phyloP scores from a whole-genome alignment of 129 eudicot species.

The Escallonia rubra region DNA sequence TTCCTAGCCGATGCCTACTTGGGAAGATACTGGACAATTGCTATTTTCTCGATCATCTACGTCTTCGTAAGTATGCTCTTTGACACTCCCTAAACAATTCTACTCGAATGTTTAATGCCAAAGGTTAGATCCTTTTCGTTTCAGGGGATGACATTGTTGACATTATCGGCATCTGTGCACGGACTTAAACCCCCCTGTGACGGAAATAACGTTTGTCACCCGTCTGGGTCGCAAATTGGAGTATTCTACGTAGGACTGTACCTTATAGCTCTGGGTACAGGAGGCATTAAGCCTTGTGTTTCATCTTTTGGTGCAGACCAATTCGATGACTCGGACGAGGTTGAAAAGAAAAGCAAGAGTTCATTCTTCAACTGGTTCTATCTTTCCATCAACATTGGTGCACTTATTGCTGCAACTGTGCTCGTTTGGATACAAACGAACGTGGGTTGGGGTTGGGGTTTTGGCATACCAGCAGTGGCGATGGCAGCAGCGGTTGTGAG shows the following conservation, averaged over 20 bases:
- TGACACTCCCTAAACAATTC: too few relatives aligned
- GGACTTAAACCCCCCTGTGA: slow-evolving; percentile 52
- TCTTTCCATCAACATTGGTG: slow-evolving; percentile 64
- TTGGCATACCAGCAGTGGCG: slow-evolving; percentile 73
- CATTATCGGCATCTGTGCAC: slow-evolving; percentile 52
- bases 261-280: slow-evolving; percentile 66
- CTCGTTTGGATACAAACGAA: slow-evolving; percentile 69
- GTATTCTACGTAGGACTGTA: slow-evolving; percentile 43
- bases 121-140: background rate
- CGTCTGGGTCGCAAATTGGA: slow-evolving; percentile 27
- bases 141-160: slow-evolving; percentile 67
- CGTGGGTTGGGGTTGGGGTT: slow-evolving; percentile 81
- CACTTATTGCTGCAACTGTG: slow-evolving; percentile 56
- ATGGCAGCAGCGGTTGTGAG: slow-evolving; percentile 65
- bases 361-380: slow-evolving; percentile 70
- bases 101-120: too few relatives aligned
- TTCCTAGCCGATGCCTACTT: slow-evolving; percentile 72
- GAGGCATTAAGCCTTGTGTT: slow-evolving; percentile 71
- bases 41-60: slow-evolving; percentile 61
- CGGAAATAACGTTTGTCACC: slow-evolving; percentile 34
- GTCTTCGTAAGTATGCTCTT: background rate
- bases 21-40: slow-evolving; percentile 86
- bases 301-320: slow-evolving; percentile 76
- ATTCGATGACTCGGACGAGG: slow-evolving; percentile 59
- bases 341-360: slow-evolving; percentile 49